Evolutionary conservation across 768 basidiomycete species (phyloP).

Genomic region (Hygrocybe punicea): DNA sequence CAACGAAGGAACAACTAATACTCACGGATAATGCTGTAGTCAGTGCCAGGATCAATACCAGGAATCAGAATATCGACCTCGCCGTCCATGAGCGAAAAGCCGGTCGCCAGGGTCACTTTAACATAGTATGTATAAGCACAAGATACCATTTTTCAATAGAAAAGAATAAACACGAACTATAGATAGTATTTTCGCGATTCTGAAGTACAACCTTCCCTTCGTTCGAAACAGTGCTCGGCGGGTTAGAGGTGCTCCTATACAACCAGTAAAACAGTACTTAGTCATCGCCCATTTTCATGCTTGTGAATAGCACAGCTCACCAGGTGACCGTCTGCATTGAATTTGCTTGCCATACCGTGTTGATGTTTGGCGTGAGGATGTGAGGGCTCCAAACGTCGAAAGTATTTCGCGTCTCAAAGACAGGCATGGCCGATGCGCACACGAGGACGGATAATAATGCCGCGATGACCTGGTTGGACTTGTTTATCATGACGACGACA

Average conservation of each 20-base stretch:
- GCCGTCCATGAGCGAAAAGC: not conserved
- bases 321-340: not conserved
- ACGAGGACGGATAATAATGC: not conserved
- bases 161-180: not conserved
- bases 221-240: not conserved
- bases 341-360: not conserved
- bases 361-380: not conserved
- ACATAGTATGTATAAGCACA: not conserved
- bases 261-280: no score
- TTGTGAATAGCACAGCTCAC: not conserved
- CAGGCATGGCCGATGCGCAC: not conserved
- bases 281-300: no score
- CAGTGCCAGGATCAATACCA: not conserved
- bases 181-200: not conserved
- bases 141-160: not conserved
- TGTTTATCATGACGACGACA: not conserved
- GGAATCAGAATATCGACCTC: not conserved
- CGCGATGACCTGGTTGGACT: no score
- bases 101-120: not conserved
- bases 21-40: not conserved
- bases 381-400: not conserved
- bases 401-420: not conserved
- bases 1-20: not conserved
- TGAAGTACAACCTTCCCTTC: not conserved
- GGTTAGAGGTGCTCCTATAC: not conserved